Evolutionary conservation across 176 grass and related monocot species (phyloP).

Genomic region (Avena insularis): DNA sequence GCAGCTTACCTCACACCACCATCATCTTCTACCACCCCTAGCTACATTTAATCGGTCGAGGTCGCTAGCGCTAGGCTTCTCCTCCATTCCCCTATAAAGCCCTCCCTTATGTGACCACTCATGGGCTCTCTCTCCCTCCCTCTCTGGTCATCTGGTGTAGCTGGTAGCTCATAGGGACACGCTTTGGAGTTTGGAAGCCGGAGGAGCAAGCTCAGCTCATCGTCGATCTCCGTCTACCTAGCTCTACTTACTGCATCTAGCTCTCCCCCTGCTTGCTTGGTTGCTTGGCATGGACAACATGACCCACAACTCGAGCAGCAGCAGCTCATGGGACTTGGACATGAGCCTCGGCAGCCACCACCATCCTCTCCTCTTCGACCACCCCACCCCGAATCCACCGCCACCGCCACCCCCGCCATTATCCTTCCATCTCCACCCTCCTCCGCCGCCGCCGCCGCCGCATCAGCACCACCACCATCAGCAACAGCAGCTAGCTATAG

Average conservation of each 20-base stretch:
- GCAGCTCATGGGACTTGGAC: conserved; percentile 91
- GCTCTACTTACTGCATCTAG: conserved; percentile 39
- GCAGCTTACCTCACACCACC: conserved; percentile 22
- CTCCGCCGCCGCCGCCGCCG: conserved; percentile 23
- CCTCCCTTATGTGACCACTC: conserved; percentile 63
- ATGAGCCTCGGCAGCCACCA: conserved; percentile 84
- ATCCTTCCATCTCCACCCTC: conserved; percentile 46
- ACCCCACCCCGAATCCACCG: conserved; percentile 23
- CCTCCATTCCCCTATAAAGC: conserved; percentile 65
- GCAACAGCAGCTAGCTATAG: conserved; percentile 28
- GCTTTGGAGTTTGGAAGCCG: conserved; percentile 6
- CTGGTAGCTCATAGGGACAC: conserved; percentile 28
- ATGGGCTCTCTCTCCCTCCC: conserved; percentile 43
- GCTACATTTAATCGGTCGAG: conserved; percentile 23
- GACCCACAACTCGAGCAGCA: conserved; percentile 70
- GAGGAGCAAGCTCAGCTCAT: conserved; percentile 30
- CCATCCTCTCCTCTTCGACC: conserved; percentile 72
- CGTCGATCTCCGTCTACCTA: conserved; percentile 37
- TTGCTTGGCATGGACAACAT: conserved; percentile 64
- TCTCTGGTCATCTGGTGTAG: conserved; percentile 19
- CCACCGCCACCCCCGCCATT: conserved; percentile 42
- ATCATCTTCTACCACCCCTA: conserved; percentile 31
- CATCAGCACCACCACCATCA: conserved; percentile 37
- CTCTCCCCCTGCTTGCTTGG: background rate
- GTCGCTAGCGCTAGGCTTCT: conserved; percentile 14